Base-by-base conservation (phyloP, 148 eudicot genomes). In the Nyssa sinensis region DNA sequence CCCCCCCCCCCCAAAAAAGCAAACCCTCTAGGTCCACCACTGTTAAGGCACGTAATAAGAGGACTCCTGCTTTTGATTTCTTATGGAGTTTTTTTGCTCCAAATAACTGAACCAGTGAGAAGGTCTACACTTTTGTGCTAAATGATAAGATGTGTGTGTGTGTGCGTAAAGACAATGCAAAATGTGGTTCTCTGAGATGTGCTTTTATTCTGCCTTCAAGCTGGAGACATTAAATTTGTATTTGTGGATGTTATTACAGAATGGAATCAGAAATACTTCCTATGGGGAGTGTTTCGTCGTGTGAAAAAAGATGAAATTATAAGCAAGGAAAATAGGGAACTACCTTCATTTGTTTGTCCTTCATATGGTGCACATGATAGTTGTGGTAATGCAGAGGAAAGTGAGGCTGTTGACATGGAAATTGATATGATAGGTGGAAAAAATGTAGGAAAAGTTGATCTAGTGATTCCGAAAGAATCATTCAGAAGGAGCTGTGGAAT, bases 361-460 rank as follows among this genome's bases (percentile, higher is more conserved):
- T 29, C 24, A 29, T 24, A 23, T 39, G 39, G 31, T 27, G 41
- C 25, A 16, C 24, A 29, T 19, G 24, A 80, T 62, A 34, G 37
- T 24, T 30, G 28, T 13, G 47, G 29, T 55, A n/a, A 13, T 13
- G 29, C 24, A 23, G 61, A 66, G 33, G 76, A 61, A 17, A 1
- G 6, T 23, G 68, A 27, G 25, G 69, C 6, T 17, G 73, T 74
- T 37, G 90, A 81, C 64, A 87, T 90, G 94, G 87, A 84, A 11
- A 74, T 87, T 6, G 91, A 90, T 72, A 86, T 90, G 94, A 11
- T 79, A 11, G 89, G 87, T 14, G 93, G 93, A 10, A 28, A 60
- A 3, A 62, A 74, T 1, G 73, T 89, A 25, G 89, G 86, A 4
- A 67, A 7, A 11, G 58, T 67, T 10, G 88, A 86, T 67, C 30